phyloP scores from a whole-genome alignment of 345 rosid species.

The Euclidium syriacum region DNA sequence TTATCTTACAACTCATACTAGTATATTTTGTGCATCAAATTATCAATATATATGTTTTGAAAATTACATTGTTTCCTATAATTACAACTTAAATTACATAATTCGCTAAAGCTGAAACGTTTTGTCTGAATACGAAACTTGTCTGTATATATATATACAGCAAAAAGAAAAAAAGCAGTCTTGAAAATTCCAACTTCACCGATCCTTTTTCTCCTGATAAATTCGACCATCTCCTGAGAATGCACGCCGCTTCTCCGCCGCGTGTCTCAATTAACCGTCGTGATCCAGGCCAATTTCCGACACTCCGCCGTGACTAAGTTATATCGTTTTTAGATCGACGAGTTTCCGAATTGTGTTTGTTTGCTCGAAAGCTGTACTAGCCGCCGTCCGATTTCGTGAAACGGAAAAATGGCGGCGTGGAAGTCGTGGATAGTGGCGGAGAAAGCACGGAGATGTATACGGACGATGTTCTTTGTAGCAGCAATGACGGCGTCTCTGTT shows the following conservation, averaged over 20 bases:
- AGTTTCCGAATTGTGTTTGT: background rate
- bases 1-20: constrained; percentile 20
- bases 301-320: background rate
- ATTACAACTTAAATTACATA: background rate
- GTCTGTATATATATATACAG: background rate
- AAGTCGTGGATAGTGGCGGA: constrained; percentile 56
- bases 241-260: background rate
- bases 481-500: constrained; percentile 86
- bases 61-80: background rate
- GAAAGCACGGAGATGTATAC: constrained; percentile 52
- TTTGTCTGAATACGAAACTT: constrained; percentile 13
- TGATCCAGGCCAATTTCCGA: background rate
- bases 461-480: constrained; percentile 77
- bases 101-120: background rate
- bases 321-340: background rate
- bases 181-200: background rate
- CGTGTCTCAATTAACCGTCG: background rate
- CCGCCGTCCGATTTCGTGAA: too few species aligned
- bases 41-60: background rate
- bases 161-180: background rate
- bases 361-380: too few species aligned
- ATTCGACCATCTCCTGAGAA: background rate
- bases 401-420: constrained; percentile 39
- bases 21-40: background rate
- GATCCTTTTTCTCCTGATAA: background rate